Conservation (phyloP, 2,329 filamentous ascomycete genomes). For the Microdochium nivale region DNA sequence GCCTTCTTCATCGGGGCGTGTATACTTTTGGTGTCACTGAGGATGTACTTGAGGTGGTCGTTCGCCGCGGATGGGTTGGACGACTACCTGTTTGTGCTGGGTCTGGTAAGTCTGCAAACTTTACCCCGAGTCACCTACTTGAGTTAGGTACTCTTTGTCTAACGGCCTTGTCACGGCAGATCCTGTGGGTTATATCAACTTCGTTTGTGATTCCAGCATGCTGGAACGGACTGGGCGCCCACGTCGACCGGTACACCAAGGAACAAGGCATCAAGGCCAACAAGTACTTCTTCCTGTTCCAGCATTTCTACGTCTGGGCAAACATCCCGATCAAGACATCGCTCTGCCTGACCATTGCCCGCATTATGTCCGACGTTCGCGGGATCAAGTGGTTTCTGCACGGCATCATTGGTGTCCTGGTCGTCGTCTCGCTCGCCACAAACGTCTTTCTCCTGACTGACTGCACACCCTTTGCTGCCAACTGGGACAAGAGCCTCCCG, state of each 20-base stretch:
- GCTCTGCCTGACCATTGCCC: conserved; percentile 2
- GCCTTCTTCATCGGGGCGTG: background rate
- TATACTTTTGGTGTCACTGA: background rate
- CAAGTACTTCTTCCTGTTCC: conserved; percentile 5
- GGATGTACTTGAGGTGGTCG: background rate
- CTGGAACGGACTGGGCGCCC: conserved; percentile 3
- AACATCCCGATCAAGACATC: conserved; percentile 5
- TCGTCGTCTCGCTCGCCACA: background rate
- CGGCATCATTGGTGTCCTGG: background rate
- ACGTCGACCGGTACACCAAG: conserved; percentile 1
- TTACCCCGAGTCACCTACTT: background rate
- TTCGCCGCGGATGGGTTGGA: background rate
- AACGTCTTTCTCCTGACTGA: conserved; percentile 3
- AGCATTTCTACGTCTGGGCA: conserved; percentile 5
- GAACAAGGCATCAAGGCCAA: background rate
- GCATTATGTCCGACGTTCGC: background rate
- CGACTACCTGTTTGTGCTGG: background rate
- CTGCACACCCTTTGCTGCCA: conserved; percentile 1
- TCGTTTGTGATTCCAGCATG: conserved; percentile 1
- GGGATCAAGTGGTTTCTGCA: conserved; percentile 1
- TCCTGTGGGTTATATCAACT: conserved; percentile 3
- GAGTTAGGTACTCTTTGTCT: no score
- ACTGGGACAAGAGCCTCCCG: conserved; percentile 1
- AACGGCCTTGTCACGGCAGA: background rate
- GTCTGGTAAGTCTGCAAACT: background rate